Percentiles rank a stretch among this genome's conserved stretches.
These are phyloP conservation scores for Lepiota brunneoincarnata DNA, from an alignment of 768 basidiomycete genomes.

Conservation along the genomic window DNA sequence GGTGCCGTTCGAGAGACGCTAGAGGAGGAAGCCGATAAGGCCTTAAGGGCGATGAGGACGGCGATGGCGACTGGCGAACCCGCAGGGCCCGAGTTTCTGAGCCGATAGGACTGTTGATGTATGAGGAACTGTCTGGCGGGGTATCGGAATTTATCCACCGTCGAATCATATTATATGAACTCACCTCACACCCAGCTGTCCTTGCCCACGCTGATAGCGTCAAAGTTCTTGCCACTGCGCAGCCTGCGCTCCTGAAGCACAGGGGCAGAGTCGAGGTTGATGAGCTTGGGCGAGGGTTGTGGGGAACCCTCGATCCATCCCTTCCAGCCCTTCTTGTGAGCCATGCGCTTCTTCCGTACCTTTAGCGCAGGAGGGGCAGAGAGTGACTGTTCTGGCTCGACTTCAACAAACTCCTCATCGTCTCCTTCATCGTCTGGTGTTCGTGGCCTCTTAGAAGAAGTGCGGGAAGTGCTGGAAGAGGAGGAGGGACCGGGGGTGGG, in stretches of 20 bases:
- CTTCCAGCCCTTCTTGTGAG: slow-evolving; percentile 84
- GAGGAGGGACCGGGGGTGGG: slow-evolving; percentile 76
- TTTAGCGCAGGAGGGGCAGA: slow-evolving; percentile 24
- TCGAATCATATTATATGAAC: slow-evolving; percentile 29
- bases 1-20: slow-evolving; percentile 18
- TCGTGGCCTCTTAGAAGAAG: slow-evolving; percentile 76
- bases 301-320: slow-evolving; percentile 89
- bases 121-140: slow-evolving; percentile 21
- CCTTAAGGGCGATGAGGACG: slow-evolving; percentile 19
- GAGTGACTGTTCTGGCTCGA: slow-evolving; percentile 20
- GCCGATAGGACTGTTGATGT: slow-evolving; percentile 25
- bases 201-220: slow-evolving; percentile 75
- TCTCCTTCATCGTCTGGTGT: slow-evolving; percentile 74
- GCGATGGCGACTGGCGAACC: slow-evolving; percentile 17
- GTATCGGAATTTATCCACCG: slow-evolving; percentile 41
- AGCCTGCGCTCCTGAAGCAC: slow-evolving; percentile 72
- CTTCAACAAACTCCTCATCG: slow-evolving; percentile 35
- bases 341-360: slow-evolving; percentile 57
- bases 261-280: slow-evolving; percentile 74
- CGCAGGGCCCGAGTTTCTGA: slow-evolving; percentile 15
- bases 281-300: slow-evolving; percentile 74
- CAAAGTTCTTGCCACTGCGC: slow-evolving; percentile 84
- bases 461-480: slow-evolving; percentile 70
- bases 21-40: slow-evolving; percentile 15
- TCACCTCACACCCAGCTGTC: slow-evolving; percentile 71